A percentile compares a stretch with the other conserved stretches of the same genome.
Conservation (phyloP, 2,329 filamentous ascomycete genomes). For the Colletotrichum echinochloae region DNA sequence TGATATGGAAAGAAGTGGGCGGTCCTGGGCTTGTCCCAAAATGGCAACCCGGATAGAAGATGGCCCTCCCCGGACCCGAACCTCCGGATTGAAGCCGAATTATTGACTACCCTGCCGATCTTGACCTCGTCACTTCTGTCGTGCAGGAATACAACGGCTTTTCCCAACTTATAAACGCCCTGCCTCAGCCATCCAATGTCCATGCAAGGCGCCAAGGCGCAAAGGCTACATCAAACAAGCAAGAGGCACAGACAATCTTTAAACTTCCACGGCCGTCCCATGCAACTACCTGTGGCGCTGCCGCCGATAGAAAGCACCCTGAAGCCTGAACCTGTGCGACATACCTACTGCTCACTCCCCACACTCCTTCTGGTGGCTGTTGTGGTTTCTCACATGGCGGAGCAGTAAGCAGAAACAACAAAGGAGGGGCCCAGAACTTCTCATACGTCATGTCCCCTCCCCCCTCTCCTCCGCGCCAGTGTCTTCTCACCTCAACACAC, state of each 20-base stretch:
- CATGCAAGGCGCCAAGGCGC: conserved; percentile 16
- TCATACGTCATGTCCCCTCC: conserved; percentile 22
- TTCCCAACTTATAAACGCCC: not conserved
- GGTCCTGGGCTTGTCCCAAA: conserved; percentile 1
- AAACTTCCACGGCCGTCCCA: conserved; percentile 18
- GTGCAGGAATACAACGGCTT: conserved; percentile 1
- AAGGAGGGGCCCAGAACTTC: conserved; percentile 10
- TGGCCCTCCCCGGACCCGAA: conserved; percentile 31
- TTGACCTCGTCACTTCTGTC: not conserved
- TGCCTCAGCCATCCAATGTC: conserved; percentile 3
- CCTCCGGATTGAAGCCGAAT: conserved; percentile 17
- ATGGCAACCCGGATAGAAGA: conserved; percentile 16
- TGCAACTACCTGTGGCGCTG: not conserved
- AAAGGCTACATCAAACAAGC: conserved; percentile 5
- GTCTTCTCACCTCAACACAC: conserved; percentile 1
- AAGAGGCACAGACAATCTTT: conserved; percentile 7
- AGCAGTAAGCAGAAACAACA: conserved; percentile 4
- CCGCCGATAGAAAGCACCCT: conserved; percentile 2
- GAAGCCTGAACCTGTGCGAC: conserved; percentile 9
- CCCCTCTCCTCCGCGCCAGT: not conserved
- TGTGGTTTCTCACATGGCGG: not conserved
- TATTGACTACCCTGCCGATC: conserved; percentile 4
- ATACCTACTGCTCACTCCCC: not conserved
- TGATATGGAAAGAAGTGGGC: not conserved
- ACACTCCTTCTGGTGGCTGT: not conserved